These are phyloP conservation scores for Haplosporangium gracile DNA, from an alignment of 192 early-diverging fungal species.

Conservation along the genomic window DNA sequence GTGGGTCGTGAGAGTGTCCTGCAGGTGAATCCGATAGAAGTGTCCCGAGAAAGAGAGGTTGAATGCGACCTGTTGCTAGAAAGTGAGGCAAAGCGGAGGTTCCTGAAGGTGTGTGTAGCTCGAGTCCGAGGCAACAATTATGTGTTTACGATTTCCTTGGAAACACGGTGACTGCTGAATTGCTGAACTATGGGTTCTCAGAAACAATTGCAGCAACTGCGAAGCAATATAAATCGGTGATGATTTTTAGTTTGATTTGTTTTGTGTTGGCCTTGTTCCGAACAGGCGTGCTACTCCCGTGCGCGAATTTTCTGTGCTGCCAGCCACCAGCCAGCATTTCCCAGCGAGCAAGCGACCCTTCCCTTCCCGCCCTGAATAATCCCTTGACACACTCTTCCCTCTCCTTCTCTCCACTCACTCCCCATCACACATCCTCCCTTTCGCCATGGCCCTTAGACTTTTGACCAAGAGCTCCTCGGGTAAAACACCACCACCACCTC, in stretches of 20 bases:
- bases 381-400: slow-evolving; percentile 11
- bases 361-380: slow-evolving; percentile 15
- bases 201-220: background rate
- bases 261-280: background rate
- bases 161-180: slow-evolving; percentile 23
- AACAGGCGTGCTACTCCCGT: background rate
- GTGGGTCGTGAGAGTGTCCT: slow-evolving; percentile 5
- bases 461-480: slow-evolving; percentile 60
- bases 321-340: background rate
- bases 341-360: background rate
- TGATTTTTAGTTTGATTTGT: background rate
- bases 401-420: slow-evolving; percentile 31
- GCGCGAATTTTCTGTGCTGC: background rate
- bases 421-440: slow-evolving; percentile 22
- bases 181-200: background rate
- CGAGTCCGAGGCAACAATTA: slow-evolving; percentile 2
- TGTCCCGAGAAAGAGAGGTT: background rate
- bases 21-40: background rate
- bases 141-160: background rate
- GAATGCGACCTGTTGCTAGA: background rate
- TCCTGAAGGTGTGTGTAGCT: background rate
- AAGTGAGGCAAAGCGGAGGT: background rate
- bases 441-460: slow-evolving; percentile 56
- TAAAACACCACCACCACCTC: slow-evolving; percentile 17
- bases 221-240: background rate